These are phyloP conservation scores for Fusarium liriodendri DNA, from an alignment of 2,329 filamentous ascomycete species.

Conservation along the genomic window DNA sequence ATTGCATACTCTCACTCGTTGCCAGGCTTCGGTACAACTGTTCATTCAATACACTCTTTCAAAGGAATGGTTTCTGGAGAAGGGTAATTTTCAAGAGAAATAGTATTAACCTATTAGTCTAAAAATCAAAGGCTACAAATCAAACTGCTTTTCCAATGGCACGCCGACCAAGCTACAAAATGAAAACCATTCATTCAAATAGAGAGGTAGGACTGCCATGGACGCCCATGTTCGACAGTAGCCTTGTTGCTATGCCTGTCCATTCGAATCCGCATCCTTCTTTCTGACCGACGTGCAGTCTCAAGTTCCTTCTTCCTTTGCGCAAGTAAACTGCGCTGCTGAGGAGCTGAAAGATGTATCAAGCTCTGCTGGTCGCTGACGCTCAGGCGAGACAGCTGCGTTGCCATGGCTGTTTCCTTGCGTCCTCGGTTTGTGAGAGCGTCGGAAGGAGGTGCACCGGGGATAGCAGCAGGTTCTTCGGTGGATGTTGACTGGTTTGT, in stretches of 20 bases:
- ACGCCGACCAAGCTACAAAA: not conserved
- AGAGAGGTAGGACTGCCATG: not conserved
- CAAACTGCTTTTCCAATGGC: not conserved
- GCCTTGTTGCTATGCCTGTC: slow-evolving; percentile 28
- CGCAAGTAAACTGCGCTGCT: slow-evolving; percentile 24
- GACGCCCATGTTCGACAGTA: slow-evolving; percentile 16
- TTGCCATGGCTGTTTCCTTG: slow-evolving; percentile 13
- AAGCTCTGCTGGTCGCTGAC: slow-evolving; percentile 34
- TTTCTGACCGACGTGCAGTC: slow-evolving; percentile 1
- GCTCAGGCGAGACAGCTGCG: slow-evolving; percentile 19
- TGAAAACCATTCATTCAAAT: not conserved
- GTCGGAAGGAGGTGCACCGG: accelerated
- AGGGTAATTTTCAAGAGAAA: not conserved
- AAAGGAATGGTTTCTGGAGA: not conserved
- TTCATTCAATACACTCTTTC: no score
- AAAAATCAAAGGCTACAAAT: not conserved
- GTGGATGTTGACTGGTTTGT: not conserved
- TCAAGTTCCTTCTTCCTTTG: slow-evolving; percentile 32
- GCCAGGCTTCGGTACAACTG: no score
- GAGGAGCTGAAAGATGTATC: slow-evolving; percentile 25
- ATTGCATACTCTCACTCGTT: not conserved
- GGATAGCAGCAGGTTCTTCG: not conserved
- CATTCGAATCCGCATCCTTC: slow-evolving; percentile 10
- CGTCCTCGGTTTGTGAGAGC: slow-evolving; percentile 11
- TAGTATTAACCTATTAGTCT: not conserved